These are phyloP conservation scores for Hanseniaspora gamundiae DNA, from an alignment of 1,139 yeast species.

Conservation along the genomic window DNA sequence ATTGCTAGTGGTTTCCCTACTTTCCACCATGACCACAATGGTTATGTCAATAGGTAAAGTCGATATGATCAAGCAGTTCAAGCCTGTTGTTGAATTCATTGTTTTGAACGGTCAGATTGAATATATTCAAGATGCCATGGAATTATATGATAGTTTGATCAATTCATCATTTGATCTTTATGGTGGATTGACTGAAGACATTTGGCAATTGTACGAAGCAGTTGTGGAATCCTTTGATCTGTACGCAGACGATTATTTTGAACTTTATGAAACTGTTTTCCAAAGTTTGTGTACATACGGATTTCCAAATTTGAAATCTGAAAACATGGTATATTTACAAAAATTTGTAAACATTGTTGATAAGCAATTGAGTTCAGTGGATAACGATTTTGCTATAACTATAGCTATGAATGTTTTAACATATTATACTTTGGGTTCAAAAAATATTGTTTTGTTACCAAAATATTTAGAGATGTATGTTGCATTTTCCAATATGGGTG, in stretches of 20 bases:
- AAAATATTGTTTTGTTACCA: slow-evolving; percentile 11
- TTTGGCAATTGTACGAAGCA: slow-evolving; percentile 28
- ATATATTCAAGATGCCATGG: slow-evolving; percentile 69
- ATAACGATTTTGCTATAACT: slow-evolving; percentile 6
- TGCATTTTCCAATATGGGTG: slow-evolving; percentile 6
- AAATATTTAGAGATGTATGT: slow-evolving; percentile 12
- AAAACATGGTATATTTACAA: neutral
- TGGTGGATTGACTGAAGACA: slow-evolving; percentile 23
- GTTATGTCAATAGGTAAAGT: slow-evolving; percentile 74
- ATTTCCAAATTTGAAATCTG: slow-evolving; percentile 13
- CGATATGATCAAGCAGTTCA: slow-evolving; percentile 54
- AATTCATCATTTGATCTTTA: slow-evolving; percentile 20
- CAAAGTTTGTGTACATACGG: slow-evolving; percentile 73
- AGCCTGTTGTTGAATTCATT: slow-evolving; percentile 62
- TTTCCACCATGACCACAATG: slow-evolving; percentile 82
- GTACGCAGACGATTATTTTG: slow-evolving; percentile 52
- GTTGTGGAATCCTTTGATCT: slow-evolving; percentile 39
- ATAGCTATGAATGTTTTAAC: slow-evolving; percentile 5
- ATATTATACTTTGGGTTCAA: slow-evolving; percentile 5
- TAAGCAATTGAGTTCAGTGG: neutral
- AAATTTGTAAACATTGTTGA: neutral
- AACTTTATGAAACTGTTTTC: slow-evolving; percentile 63
- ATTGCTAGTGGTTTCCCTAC: slow-evolving; percentile 76
- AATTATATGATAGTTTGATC: slow-evolving; percentile 39
- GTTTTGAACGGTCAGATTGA: slow-evolving; percentile 58